phyloP scores from a whole-genome alignment of 1,284 basidiomycete genomes.

The Pulveroboletus sp. region DNA sequence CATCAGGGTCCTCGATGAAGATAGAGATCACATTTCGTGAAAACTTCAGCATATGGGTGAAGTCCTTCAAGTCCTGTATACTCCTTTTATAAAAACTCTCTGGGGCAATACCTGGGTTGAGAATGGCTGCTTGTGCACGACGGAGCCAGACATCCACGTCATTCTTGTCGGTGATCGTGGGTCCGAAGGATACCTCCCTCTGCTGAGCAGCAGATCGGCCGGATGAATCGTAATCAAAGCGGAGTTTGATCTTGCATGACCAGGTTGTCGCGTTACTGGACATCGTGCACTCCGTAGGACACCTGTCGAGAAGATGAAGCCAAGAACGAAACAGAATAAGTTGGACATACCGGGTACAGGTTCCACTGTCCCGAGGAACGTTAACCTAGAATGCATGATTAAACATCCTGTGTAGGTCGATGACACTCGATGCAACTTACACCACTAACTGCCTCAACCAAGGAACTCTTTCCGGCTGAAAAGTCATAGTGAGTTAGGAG shows the following conservation, averaged over 20 bases:
- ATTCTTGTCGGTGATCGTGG: conserved; percentile 35
- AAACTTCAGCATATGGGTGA: conserved; percentile 37
- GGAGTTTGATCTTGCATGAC: conserved; percentile 50
- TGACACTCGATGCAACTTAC: conserved; percentile 32
- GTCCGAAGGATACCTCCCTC: conserved; percentile 35
- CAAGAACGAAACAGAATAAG: background rate
- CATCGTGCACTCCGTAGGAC: conserved; percentile 56
- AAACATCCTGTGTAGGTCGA: background rate
- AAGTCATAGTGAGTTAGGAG: background rate
- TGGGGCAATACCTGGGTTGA: conserved; percentile 39
- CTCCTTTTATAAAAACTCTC: conserved; percentile 36
- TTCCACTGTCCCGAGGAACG: conserved; percentile 56
- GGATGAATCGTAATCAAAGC: conserved; percentile 35
- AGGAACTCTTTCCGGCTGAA: conserved; percentile 55
- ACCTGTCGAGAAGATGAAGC: conserved; percentile 34
- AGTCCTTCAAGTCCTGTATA: conserved; percentile 29
- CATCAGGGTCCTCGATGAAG: conserved; percentile 40
- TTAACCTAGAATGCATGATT: conserved; percentile 40
- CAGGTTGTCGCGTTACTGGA: conserved; percentile 39
- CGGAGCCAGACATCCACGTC: conserved; percentile 51
- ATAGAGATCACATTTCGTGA: conserved; percentile 55
- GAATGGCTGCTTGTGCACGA: conserved; percentile 56
- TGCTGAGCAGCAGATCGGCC: conserved; percentile 23
- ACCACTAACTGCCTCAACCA: conserved; percentile 55
- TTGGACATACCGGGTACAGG: conserved; percentile 48